Percentiles rank a stretch among this genome's conserved stretches.
These are phyloP conservation scores for Coriolopsis trogii DNA, from an alignment of 1,284 basidiomycete genomes.

Conservation along the genomic window DNA sequence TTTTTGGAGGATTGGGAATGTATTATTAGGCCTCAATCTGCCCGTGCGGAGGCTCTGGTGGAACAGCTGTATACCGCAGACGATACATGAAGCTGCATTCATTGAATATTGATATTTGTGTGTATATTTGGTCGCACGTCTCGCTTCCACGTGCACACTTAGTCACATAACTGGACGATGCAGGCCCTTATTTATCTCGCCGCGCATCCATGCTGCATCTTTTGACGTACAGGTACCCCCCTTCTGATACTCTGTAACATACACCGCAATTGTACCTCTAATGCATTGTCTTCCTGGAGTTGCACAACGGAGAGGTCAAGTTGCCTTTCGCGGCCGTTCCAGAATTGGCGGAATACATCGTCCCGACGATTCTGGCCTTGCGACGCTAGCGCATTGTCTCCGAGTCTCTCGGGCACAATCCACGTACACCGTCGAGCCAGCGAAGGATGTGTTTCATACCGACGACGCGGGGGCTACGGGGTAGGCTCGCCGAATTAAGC, in stretches of 20 bases:
- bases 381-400: too few species aligned
- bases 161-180: background rate
- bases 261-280: slow-evolving; percentile 20
- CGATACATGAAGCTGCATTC: too few species aligned
- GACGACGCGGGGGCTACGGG: too few species aligned
- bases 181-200: slow-evolving; percentile 1
- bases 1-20: background rate
- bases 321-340: background rate
- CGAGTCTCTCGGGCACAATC: background rate
- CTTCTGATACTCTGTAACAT: slow-evolving; percentile 20
- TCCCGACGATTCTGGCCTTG: too few species aligned
- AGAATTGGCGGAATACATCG: too few species aligned
- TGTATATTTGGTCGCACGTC: too few species aligned
- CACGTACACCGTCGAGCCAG: too few species aligned
- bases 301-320: background rate
- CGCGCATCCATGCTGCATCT: slow-evolving; percentile 2
- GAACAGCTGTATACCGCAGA: too few species aligned
- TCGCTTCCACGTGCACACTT: slow-evolving; percentile 37
- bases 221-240: slow-evolving; percentile 10
- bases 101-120: too few species aligned
- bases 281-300: background rate
- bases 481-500: background rate
- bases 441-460: too few species aligned
- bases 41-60: background rate
- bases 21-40: slow-evolving; percentile 4